These are phyloP conservation scores for Cutaneotrichosporon sp. DNA, from an alignment of 1,284 basidiomycete genomes.

Conservation along the genomic window DNA sequence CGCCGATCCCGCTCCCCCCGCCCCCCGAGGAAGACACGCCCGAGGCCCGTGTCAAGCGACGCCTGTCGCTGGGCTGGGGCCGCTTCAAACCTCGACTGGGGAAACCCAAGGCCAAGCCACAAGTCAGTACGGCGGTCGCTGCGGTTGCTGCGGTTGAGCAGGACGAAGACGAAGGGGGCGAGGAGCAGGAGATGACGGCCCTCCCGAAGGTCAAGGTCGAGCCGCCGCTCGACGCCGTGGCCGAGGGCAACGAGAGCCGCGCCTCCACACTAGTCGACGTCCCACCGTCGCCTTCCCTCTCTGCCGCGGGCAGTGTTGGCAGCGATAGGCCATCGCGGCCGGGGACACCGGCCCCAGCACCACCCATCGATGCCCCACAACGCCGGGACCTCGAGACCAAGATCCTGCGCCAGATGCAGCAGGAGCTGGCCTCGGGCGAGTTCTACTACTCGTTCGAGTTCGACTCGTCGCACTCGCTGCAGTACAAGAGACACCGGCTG, in stretches of 20 bases:
- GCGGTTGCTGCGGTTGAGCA: not conserved
- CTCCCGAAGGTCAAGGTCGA: constrained; percentile 12
- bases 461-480: constrained; percentile 58
- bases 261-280: not conserved
- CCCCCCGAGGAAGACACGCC: constrained; percentile 6
- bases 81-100: constrained; percentile 37
- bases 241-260: not conserved
- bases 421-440: constrained; percentile 48
- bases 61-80: constrained; percentile 33
- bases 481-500: constrained; percentile 54
- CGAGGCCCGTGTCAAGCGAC: constrained; percentile 26
- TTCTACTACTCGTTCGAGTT: constrained; percentile 57
- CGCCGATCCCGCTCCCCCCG: constrained; percentile 20
- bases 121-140: not conserved
- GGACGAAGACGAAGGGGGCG: not conserved
- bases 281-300: not conserved
- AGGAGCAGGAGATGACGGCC: not conserved
- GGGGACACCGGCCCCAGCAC: constrained; percentile 8
- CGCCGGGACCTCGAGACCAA: constrained; percentile 52
- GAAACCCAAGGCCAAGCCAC: constrained; percentile 8
- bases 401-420: constrained; percentile 50
- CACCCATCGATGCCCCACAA: constrained; percentile 36
- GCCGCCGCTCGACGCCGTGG: constrained; percentile 9
- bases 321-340: not conserved
- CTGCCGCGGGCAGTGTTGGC: not conserved